Conservation (phyloP, 331 rosid species). For the Spiraea crenata region DNA sequence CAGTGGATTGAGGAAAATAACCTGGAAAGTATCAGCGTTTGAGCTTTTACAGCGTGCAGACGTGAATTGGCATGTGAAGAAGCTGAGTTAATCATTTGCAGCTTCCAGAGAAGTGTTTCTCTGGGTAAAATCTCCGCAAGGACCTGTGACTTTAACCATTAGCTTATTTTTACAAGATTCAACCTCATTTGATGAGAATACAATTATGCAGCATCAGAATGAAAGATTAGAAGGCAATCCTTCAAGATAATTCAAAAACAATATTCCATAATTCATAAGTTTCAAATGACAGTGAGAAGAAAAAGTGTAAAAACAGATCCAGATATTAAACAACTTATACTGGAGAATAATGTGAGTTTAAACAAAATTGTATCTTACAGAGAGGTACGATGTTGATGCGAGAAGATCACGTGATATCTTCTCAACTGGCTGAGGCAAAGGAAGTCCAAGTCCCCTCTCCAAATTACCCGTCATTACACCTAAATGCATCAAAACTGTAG, state of each 20-base stretch:
- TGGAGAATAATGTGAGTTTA: not conserved
- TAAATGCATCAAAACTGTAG: conserved; percentile 25
- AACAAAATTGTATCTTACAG: conserved; percentile 45
- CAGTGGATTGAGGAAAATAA: conserved; percentile 18
- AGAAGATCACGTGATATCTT: conserved; percentile 53
- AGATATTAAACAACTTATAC: not conserved
- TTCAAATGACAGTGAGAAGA: not conserved
- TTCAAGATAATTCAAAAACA: not conserved
- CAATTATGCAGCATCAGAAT: not conserved
- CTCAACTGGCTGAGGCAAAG: conserved; percentile 46
- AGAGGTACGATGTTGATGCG: conserved; percentile 52
- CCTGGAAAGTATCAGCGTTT: conserved; percentile 81
- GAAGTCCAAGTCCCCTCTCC: conserved; percentile 57
- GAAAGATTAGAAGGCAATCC: not conserved
- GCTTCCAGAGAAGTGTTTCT: conserved; percentile 81
- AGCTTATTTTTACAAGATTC: conserved; percentile 20
- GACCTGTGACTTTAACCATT: conserved; percentile 54
- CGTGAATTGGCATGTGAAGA: conserved; percentile 72
- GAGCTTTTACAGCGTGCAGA: conserved; percentile 73
- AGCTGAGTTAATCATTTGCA: conserved; percentile 70
- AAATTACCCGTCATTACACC: conserved; percentile 49
- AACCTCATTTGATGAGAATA: conserved; percentile 5
- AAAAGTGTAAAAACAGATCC: not conserved
- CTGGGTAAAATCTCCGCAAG: conserved; percentile 64
- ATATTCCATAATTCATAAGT: not conserved